A percentile compares a stretch with the other conserved stretches of the same genome.
Evolutionary conservation across 78 protist genomes (phyloP).

Genomic region (Monocercomonoides exilis): DNA sequence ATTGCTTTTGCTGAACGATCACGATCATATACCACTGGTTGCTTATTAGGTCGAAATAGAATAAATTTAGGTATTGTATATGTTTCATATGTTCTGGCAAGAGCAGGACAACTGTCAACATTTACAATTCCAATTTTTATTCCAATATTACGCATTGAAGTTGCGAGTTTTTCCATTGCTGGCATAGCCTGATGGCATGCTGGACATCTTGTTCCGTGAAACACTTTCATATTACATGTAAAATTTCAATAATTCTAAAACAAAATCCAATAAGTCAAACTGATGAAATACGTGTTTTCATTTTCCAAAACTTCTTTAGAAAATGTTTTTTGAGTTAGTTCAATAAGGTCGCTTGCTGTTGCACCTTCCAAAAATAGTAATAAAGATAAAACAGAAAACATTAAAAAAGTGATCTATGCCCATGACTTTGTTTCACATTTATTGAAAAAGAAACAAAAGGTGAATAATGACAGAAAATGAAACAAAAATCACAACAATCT

Average conservation of each 20-base stretch:
- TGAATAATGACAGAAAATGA: too few species aligned
- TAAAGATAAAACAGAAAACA: too few species aligned
- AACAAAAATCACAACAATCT: too few species aligned
- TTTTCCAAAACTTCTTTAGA: not conserved
- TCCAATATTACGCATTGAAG: not conserved
- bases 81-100: not conserved
- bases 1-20: not conserved
- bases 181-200: not conserved
- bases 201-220: not conserved
- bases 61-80: not conserved
- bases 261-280: not conserved
- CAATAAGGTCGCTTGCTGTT: too few species aligned
- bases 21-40: not conserved
- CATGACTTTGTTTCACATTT: too few species aligned
- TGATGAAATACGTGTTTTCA: not conserved
- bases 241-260: not conserved
- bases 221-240: too few species aligned
- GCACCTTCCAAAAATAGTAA: too few species aligned
- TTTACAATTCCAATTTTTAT: not conserved
- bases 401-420: too few species aligned
- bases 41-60: not conserved
- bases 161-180: not conserved
- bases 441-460: too few species aligned
- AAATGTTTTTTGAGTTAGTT: not conserved
- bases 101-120: not conserved